These are phyloP conservation scores for Phaeoacremonium minimum DNA, from an alignment of 2,329 filamentous ascomycete species.

Conservation along the genomic window DNA sequence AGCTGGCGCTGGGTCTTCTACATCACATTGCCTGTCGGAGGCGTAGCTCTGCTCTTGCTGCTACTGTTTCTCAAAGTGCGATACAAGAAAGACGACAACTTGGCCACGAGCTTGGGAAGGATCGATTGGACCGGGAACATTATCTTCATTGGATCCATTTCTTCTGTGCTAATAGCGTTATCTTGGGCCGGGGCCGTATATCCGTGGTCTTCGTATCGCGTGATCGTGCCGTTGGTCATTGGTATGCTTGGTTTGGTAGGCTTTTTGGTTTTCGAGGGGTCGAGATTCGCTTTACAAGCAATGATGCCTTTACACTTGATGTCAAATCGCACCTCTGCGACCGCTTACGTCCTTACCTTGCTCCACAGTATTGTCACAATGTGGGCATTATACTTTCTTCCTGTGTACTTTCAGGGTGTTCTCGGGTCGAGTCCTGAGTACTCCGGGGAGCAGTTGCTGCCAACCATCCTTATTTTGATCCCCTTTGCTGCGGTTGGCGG, in stretches of 20 bases:
- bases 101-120: not conserved
- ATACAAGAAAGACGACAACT: not conserved
- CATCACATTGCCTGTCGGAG: slow-evolving; percentile 24
- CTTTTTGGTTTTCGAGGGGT: slow-evolving; percentile 4
- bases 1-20: slow-evolving; percentile 8
- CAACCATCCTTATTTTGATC: slow-evolving; percentile 8
- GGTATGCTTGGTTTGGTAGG: not conserved
- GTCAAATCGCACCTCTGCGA: slow-evolving; percentile 28
- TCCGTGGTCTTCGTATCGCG: not conserved
- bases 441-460: slow-evolving; percentile 19
- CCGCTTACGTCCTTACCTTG: slow-evolving; percentile 26
- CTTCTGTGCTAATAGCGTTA: slow-evolving; percentile 1
- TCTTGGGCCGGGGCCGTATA: slow-evolving; percentile 2
- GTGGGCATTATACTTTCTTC: slow-evolving; percentile 30
- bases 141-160: not conserved
- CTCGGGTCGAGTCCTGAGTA: slow-evolving; percentile 16
- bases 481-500: slow-evolving; percentile 12
- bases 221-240: slow-evolving; percentile 1
- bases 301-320: slow-evolving; percentile 40
- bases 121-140: slow-evolving; percentile 4
- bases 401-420: slow-evolving; percentile 39
- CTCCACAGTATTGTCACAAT: slow-evolving; percentile 26
- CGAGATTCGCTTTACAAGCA: slow-evolving; percentile 12
- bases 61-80: slow-evolving; percentile 13
- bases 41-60: slow-evolving; percentile 18